A percentile compares a stretch with the other conserved stretches of the same genome.
Conservation (phyloP, 768 basidiomycete genomes). For the Baorangia bicolor region DNA sequence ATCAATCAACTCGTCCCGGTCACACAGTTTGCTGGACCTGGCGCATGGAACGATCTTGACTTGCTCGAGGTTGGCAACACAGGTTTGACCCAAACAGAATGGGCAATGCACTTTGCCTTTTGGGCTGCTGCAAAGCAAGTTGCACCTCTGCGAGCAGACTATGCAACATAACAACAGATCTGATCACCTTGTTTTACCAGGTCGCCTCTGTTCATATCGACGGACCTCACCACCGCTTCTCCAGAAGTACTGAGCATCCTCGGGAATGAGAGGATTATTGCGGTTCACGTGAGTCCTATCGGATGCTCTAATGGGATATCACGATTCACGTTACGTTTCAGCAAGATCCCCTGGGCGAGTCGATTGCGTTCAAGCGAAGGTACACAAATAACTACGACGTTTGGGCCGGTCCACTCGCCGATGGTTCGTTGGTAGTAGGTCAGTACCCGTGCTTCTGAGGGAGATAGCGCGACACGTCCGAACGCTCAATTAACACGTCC, state of each 20-base stretch:
- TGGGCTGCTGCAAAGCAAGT: slow-evolving; percentile 15
- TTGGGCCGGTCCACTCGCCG: slow-evolving; percentile 5
- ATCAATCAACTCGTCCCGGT: slow-evolving; percentile 40
- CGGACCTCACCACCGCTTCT: slow-evolving; percentile 1
- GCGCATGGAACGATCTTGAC: slow-evolving; percentile 52
- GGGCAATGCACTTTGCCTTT: slow-evolving; percentile 11
- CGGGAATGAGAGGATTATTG: slow-evolving; percentile 5
- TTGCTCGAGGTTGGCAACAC: slow-evolving; percentile 52
- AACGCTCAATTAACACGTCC: not conserved
- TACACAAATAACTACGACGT: slow-evolving; percentile 11
- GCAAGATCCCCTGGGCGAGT: slow-evolving; percentile 14
- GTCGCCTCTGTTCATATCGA: slow-evolving; percentile 15
- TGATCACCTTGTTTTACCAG: not conserved
- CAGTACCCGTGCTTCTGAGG: not conserved
- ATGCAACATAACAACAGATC: not conserved
- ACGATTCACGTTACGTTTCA: not conserved
- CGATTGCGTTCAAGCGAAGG: slow-evolving; percentile 5
- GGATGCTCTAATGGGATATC: not conserved
- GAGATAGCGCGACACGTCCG: not conserved
- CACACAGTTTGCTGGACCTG: slow-evolving; percentile 46
- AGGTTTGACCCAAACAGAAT: slow-evolving; percentile 34
- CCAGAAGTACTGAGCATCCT: slow-evolving; percentile 1
- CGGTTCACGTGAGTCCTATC: slow-evolving; percentile 1
- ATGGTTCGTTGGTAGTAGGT: slow-evolving; percentile 5
- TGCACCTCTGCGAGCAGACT: not conserved